Evolutionary conservation across 2,329 filamentous ascomycete genomes (phyloP).

Genomic region (Pseudocercospora ulei): DNA sequence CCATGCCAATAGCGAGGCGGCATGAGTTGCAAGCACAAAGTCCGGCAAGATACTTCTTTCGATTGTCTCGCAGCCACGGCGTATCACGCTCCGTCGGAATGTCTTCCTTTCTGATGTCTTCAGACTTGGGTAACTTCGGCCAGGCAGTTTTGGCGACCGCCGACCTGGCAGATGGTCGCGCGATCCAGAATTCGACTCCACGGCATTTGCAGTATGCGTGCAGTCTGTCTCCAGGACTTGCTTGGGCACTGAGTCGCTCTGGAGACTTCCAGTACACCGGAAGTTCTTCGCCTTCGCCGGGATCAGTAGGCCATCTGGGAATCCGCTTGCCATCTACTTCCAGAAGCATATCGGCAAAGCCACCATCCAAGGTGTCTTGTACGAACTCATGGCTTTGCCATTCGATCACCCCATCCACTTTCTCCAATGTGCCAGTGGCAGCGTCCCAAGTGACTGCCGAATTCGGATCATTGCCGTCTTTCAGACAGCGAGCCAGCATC

Average conservation of each 20-base stretch:
- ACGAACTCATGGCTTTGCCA: slow-evolving; percentile 32
- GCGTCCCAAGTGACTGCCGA: slow-evolving; percentile 26
- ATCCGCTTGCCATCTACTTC: slow-evolving; percentile 24
- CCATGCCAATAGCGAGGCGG: slow-evolving; percentile 51
- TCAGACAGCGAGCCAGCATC: slow-evolving; percentile 22
- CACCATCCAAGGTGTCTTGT: slow-evolving; percentile 35
- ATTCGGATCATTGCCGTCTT: slow-evolving; percentile 21
- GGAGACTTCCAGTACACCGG: slow-evolving; percentile 24
- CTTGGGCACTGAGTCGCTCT: too few species aligned
- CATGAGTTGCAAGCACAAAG: slow-evolving; percentile 55
- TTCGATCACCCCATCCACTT: slow-evolving; percentile 30
- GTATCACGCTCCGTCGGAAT: slow-evolving; percentile 42
- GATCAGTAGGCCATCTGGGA: slow-evolving; percentile 26
- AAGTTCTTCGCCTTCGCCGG: slow-evolving; percentile 18
- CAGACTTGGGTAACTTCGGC: slow-evolving; percentile 43
- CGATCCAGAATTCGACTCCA: slow-evolving; percentile 49
- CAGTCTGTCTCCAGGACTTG: slow-evolving; percentile 26
- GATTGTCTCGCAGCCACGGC: slow-evolving; percentile 50
- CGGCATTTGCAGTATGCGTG: slow-evolving; percentile 48
- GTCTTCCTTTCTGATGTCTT: slow-evolving; percentile 39
- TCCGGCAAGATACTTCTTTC: slow-evolving; percentile 49
- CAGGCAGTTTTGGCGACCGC: slow-evolving; percentile 41
- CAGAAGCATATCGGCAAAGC: slow-evolving; percentile 33
- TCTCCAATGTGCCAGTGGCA: slow-evolving; percentile 31
- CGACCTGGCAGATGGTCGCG: slow-evolving; percentile 45